Evolutionary conservation across 331 rosid species (phyloP).

Genomic region (Malus hybrid): DNA sequence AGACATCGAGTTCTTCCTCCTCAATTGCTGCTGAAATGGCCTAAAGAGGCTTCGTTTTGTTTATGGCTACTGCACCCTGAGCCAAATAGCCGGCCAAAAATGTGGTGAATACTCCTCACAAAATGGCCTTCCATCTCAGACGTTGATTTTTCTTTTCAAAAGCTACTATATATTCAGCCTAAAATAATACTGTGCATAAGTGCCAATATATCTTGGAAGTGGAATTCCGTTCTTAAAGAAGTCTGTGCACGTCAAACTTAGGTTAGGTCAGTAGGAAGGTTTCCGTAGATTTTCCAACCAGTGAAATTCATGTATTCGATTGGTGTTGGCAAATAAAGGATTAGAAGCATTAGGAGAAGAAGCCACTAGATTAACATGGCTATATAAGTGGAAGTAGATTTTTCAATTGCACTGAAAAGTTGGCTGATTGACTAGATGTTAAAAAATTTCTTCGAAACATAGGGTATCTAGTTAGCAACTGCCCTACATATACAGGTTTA

Average conservation of each 20-base stretch:
- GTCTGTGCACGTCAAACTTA: no score
- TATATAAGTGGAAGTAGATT: background rate
- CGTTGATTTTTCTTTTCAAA: background rate
- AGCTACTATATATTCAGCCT: background rate
- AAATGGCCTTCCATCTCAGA: background rate
- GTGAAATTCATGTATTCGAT: background rate
- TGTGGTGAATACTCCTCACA: constrained; percentile 45
- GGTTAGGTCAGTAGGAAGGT: background rate
- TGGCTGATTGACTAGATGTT: background rate
- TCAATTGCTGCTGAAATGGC: constrained; percentile 82
- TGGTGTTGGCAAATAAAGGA: background rate
- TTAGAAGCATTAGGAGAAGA: background rate
- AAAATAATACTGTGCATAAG: background rate
- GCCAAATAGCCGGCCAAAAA: constrained; percentile 74
- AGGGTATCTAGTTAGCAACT: background rate
- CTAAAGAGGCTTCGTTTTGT: constrained; percentile 97
- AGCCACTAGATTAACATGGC: background rate
- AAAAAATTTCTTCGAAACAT: background rate
- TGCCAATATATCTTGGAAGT: background rate
- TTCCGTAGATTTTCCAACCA: background rate
- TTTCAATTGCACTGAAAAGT: background rate
- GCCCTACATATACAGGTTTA: background rate
- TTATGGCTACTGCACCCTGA: constrained; percentile 94
- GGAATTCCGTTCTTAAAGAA: background rate
- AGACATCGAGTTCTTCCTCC: constrained; percentile 98